Conservation (phyloP, 345 rosid species). For the Viola odorata region DNA sequence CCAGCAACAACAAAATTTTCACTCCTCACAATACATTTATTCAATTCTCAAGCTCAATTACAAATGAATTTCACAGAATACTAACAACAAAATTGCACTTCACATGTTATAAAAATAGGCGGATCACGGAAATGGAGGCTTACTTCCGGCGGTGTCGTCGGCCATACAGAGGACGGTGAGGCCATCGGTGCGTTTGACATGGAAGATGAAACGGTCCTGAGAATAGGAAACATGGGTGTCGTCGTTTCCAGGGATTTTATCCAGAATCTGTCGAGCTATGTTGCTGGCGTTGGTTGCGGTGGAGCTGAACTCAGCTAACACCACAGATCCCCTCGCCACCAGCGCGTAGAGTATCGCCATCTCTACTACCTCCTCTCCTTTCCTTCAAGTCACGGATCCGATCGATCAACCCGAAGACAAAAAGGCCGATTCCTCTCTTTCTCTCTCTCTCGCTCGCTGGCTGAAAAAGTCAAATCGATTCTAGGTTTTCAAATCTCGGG, state of each 20-base stretch:
- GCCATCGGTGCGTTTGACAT: slow-evolving; percentile 93
- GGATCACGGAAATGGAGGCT: slow-evolving; percentile 5
- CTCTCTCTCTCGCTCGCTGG: neutral
- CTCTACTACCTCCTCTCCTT: neutral
- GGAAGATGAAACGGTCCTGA: slow-evolving; percentile 89
- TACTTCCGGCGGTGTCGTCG: slow-evolving; percentile 87
- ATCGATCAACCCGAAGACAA: neutral
- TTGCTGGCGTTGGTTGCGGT: slow-evolving; percentile 77
- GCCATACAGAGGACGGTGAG: slow-evolving; percentile 98
- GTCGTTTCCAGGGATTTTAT: slow-evolving; percentile 65
- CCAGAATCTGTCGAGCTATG: slow-evolving; percentile 74
- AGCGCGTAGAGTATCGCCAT: slow-evolving; percentile 92
- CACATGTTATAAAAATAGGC: no score
- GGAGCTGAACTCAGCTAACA: slow-evolving; percentile 77
- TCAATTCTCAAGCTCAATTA: no score
- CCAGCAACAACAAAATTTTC: no score
- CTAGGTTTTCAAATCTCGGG: neutral
- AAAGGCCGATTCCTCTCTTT: neutral
- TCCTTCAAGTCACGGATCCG: neutral
- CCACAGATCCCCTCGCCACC: slow-evolving; percentile 86
- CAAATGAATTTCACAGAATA: no score
- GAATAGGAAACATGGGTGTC: slow-evolving; percentile 85
- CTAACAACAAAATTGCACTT: no score
- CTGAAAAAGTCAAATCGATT: neutral
- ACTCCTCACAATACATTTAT: no score